Percentiles rank a stretch among this genome's conserved stretches.
Evolutionary conservation across 805 yeast species (phyloP).

Genomic region (Ogataea degrootiae): DNA sequence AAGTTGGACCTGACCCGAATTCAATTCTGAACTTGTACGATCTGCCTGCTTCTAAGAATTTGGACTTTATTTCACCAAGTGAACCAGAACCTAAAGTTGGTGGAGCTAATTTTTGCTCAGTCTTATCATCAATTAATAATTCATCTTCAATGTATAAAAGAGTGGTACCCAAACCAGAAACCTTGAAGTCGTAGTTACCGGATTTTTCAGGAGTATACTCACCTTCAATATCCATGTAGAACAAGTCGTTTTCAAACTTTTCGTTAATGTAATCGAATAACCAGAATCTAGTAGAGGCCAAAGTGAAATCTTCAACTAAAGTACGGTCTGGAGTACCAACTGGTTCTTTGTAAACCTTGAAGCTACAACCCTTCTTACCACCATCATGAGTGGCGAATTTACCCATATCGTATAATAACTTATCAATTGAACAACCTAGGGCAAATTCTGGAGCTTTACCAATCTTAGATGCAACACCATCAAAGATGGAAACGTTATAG

Average conservation of each 20-base stretch:
- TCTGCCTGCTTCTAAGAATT: slow-evolving; percentile 30
- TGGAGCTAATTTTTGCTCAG: slow-evolving; percentile 36
- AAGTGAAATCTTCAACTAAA: slow-evolving; percentile 24
- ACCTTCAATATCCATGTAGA: slow-evolving; percentile 37
- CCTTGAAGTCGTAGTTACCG: slow-evolving; percentile 37
- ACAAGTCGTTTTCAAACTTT: slow-evolving; percentile 21
- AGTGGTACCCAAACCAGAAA: slow-evolving; percentile 38
- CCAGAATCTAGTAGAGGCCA: slow-evolving; percentile 13
- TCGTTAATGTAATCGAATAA: slow-evolving; percentile 23
- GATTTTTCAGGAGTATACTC: slow-evolving; percentile 33
- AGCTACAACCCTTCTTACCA: slow-evolving; percentile 25
- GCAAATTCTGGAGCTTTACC: slow-evolving; percentile 26
- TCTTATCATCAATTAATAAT: slow-evolving; percentile 41
- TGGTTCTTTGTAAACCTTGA: slow-evolving; percentile 27
- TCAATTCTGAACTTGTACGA: slow-evolving; percentile 35
- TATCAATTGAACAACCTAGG: slow-evolving; percentile 30
- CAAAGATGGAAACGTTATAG: slow-evolving; percentile 13
- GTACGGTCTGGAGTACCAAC: slow-evolving; percentile 20
- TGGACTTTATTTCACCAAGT: slow-evolving; percentile 13
- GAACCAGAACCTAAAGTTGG: slow-evolving; percentile 35
- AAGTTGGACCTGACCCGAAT: slow-evolving; percentile 39
- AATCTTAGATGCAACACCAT: slow-evolving; percentile 16
- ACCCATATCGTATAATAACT: slow-evolving; percentile 14
- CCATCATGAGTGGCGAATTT: slow-evolving; percentile 14
- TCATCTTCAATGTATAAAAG: slow-evolving; percentile 38